Evolutionary conservation across 78 protist species (phyloP).

Genomic region (Dictyostelium discoideum): DNA sequence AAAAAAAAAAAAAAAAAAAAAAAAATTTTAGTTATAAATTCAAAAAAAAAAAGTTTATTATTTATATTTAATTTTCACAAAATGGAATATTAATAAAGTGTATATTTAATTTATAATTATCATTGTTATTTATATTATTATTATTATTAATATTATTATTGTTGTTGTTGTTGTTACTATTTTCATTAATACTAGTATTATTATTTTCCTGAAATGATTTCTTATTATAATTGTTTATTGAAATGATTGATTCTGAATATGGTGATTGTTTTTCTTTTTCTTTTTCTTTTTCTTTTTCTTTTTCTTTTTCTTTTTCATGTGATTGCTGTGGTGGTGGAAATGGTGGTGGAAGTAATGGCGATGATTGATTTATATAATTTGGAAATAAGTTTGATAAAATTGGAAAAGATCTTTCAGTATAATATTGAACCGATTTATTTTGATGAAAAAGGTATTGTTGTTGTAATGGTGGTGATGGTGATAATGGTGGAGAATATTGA

Average conservation of each 20-base stretch:
- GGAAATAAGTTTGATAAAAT: neutral
- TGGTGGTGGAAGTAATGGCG: neutral
- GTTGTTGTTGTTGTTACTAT: neutral
- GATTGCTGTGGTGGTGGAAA: neutral
- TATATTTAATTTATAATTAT: conserved; percentile 3
- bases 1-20: neutral
- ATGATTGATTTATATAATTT: neutral
- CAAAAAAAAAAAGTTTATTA: neutral
- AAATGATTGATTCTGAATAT: neutral
- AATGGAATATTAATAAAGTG: neutral
- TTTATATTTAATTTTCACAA: neutral
- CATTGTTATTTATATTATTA: neutral
- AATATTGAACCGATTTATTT: neutral
- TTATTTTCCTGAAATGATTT: neutral
- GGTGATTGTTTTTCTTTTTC: too few relatives aligned
- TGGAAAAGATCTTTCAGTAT: neutral
- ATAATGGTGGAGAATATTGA: neutral
- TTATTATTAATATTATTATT: neutral
- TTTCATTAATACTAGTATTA: neutral
- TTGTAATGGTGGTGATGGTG: neutral
- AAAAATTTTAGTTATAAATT: too few relatives aligned
- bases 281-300: neutral
- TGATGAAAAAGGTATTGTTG: neutral
- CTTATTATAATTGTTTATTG: neutral
- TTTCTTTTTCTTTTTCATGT: neutral